phyloP scores from a whole-genome alignment of 306 rosid species.

The Sindora glabra region DNA sequence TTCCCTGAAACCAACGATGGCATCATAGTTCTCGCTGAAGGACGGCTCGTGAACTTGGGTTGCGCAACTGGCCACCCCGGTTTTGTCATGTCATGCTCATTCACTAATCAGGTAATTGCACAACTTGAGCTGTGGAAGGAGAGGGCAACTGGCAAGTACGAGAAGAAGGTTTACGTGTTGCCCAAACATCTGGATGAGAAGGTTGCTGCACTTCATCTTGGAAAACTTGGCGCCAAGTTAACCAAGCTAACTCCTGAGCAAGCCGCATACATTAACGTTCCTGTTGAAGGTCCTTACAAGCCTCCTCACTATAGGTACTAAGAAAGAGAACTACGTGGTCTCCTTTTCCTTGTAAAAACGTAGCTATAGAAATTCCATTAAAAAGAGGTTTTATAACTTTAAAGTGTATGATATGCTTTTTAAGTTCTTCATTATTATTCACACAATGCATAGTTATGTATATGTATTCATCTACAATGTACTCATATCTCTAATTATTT shows the following conservation, averaged over 20 bases:
- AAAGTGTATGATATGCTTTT: too few relatives aligned
- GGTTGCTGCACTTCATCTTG: conserved; percentile 61
- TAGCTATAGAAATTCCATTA: too few relatives aligned
- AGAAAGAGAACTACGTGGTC: too few relatives aligned
- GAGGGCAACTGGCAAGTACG: conserved; percentile 35
- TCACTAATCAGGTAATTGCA: conserved; percentile 66
- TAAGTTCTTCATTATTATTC: too few relatives aligned
- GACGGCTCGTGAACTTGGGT: conserved; percentile 60
- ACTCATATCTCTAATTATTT: too few relatives aligned
- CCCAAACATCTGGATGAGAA: conserved; percentile 63
- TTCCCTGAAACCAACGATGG: conserved; percentile 43
- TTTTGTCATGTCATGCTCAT: conserved; percentile 62
- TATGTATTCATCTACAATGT: too few relatives aligned
- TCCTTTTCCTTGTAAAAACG: too few relatives aligned
- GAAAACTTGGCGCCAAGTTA: conserved; percentile 60
- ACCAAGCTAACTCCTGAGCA: conserved; percentile 49
- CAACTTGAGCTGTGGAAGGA: conserved; percentile 63
- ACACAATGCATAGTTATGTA: too few relatives aligned
- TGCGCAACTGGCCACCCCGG: conserved; percentile 72
- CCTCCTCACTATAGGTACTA: conserved; percentile 55
- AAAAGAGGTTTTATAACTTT: too few relatives aligned
- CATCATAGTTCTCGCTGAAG: conserved; percentile 50
- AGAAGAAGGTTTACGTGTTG: conserved; percentile 55
- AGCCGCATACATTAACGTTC: conserved; percentile 51
- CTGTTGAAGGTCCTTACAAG: conserved; percentile 62